Percentiles rank a stretch among this genome's conserved stretches.
phyloP scores from a whole-genome alignment of 2,329 filamentous ascomycete species.

The Xylariaceae sp. region DNA sequence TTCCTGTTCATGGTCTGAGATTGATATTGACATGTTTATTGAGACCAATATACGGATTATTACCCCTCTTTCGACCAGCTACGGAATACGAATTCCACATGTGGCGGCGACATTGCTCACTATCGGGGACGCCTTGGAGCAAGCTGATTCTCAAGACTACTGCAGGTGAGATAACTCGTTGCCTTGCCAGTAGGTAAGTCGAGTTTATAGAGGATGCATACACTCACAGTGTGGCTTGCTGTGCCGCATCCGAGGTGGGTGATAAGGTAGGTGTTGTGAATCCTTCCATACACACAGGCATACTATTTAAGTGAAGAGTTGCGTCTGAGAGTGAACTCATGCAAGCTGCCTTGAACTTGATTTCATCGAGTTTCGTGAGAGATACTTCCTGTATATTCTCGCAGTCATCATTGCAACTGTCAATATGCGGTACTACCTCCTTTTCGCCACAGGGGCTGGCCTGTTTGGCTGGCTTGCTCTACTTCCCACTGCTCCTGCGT shows the following conservation, averaged over 20 bases:
- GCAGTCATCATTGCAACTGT: not conserved
- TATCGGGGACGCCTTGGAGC: too few relatives aligned
- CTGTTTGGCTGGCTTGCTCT: not conserved
- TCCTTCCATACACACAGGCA: not conserved
- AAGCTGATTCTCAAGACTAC: too few relatives aligned
- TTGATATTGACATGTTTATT: too few relatives aligned
- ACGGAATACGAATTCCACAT: too few relatives aligned
- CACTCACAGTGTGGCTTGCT: not conserved
- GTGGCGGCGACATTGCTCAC: too few relatives aligned
- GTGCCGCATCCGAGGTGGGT: not conserved
- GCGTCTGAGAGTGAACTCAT: not conserved
- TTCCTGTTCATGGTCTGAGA: too few relatives aligned
- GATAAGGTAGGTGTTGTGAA: not conserved
- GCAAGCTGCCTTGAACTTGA: not conserved
- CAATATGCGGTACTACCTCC: not conserved
- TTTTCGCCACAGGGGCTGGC: not conserved
- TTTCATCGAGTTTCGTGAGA: not conserved
- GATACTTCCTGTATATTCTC: not conserved
- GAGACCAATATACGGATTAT: too few relatives aligned
- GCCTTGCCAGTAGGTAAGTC: too few relatives aligned
- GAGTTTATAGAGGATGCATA: not conserved
- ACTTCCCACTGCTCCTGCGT: not conserved
- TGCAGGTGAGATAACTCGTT: too few relatives aligned
- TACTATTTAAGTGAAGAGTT: not conserved
- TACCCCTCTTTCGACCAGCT: too few relatives aligned